phyloP scores from a whole-genome alignment of 2,329 filamentous ascomycete species.

The Colletotrichum tamarilloi region DNA sequence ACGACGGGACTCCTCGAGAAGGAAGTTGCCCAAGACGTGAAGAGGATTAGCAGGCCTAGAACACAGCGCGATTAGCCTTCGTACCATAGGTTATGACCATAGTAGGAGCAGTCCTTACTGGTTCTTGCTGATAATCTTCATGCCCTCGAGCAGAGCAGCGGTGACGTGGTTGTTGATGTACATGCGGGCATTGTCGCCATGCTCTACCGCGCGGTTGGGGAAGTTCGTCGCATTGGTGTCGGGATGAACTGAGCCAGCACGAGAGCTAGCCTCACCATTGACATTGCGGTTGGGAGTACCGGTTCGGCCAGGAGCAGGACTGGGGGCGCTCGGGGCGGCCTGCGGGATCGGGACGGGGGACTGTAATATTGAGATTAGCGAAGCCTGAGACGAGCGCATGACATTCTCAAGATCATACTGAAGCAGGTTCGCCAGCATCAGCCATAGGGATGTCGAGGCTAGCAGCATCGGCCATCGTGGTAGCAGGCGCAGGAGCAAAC shows the following conservation, averaged over 20 bases:
- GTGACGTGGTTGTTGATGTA: conserved; percentile 81
- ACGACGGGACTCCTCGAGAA: conserved; percentile 69
- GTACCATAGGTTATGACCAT: neutral
- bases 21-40: conserved; percentile 75
- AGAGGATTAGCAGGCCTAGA: conserved; percentile 74
- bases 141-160: conserved; percentile 75
- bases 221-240: conserved; percentile 61
- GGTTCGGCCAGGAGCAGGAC: conserved; percentile 56
- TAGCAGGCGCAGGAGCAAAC: conserved; percentile 5
- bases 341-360: conserved; percentile 51
- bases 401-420: conserved; percentile 44
- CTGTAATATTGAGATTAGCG: conserved; percentile 40
- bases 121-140: conserved; percentile 78
- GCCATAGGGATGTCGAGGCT: conserved; percentile 54
- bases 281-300: conserved; percentile 57
- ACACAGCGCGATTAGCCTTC: conserved; percentile 2
- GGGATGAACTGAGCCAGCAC: conserved; percentile 68
- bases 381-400: no score
- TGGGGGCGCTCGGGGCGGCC: conserved; percentile 47
- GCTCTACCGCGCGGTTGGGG: conserved; percentile 68
- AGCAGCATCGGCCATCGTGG: conserved; percentile 11
- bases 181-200: conserved; percentile 76
- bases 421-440: conserved; percentile 55
- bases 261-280: conserved; percentile 54
- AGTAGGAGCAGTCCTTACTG: conserved; percentile 63